Evolutionary conservation across 148 eudicot genomes (phyloP).

Genomic region (Fagopyrum homotropicum): DNA sequence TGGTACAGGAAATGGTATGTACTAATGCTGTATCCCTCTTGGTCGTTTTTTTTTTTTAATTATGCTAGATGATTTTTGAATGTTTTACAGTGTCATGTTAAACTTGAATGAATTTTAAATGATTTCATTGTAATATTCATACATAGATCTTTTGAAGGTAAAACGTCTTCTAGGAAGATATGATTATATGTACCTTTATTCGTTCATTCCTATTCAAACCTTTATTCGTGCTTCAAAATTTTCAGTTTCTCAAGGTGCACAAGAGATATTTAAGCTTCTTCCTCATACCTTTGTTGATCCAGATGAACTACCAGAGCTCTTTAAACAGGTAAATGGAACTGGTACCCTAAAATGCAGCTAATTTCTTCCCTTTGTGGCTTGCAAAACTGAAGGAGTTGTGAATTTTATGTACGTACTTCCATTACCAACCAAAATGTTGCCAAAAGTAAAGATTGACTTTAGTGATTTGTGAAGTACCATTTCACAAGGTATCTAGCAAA

Average conservation of each 20-base stretch:
- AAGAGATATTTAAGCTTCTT: conserved; percentile 94
- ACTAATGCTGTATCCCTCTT: background rate
- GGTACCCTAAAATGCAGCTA: background rate
- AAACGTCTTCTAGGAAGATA: background rate
- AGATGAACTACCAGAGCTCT: conserved; percentile 69
- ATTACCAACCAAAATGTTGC: background rate
- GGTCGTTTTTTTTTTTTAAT: background rate
- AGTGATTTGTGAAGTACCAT: background rate
- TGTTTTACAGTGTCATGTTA: background rate
- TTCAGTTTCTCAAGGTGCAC: conserved; percentile 89
- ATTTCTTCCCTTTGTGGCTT: background rate
- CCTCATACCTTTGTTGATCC: conserved; percentile 87
- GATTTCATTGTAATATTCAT: background rate
- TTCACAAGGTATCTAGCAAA: background rate
- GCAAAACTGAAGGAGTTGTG: background rate
- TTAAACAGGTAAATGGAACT: conserved; percentile 44
- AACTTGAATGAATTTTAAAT: background rate
- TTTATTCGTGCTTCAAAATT: conserved; percentile 11
- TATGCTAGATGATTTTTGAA: background rate
- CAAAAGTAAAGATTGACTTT: background rate
- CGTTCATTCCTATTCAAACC: background rate
- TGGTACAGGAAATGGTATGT: conserved; percentile 93
- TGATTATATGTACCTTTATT: background rate
- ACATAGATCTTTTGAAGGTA: background rate
- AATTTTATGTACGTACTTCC: background rate